Percentiles rank a stretch among this genome's conserved stretches.
Evolutionary conservation across 163 green algal genomes (phyloP).

Genomic region (Scenedesmus sp.): DNA sequence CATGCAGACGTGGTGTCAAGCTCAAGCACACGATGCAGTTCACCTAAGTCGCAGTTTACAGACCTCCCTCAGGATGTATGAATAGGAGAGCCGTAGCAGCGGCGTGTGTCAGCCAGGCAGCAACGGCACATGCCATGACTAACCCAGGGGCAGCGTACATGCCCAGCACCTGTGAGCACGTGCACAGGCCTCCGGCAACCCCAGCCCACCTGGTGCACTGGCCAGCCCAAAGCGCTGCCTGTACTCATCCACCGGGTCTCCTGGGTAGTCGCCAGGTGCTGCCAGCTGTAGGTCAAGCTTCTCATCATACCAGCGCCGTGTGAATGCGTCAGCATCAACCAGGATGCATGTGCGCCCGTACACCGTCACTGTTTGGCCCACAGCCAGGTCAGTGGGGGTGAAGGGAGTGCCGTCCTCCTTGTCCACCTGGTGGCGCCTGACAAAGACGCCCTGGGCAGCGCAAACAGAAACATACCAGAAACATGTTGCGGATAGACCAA

Average conservation of each 20-base stretch:
- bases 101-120: not conserved
- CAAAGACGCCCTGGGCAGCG: conserved; percentile 90
- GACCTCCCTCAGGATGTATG: too few relatives aligned
- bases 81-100: too few relatives aligned
- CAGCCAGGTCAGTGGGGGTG: conserved; percentile 73
- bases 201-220: conserved; percentile 54
- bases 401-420: conserved; percentile 69
- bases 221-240: conserved; percentile 66
- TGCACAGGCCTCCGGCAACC: not conserved
- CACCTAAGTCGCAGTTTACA: too few relatives aligned
- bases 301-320: conserved; percentile 70
- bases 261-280: conserved; percentile 73
- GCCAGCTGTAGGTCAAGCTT: conserved; percentile 56
- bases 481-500: too few relatives aligned
- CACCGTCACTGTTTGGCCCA: conserved; percentile 80
- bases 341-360: conserved; percentile 87
- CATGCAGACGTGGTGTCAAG: not conserved
- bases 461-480: too few relatives aligned
- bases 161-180: not conserved
- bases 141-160: not conserved
- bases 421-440: conserved; percentile 83
- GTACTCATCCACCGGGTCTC: conserved; percentile 80
- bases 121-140: not conserved
- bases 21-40: not conserved
- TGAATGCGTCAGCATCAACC: conserved; percentile 88